phyloP scores from a whole-genome alignment of 176 grass and related monocot species.

The Triticum urartu region DNA sequence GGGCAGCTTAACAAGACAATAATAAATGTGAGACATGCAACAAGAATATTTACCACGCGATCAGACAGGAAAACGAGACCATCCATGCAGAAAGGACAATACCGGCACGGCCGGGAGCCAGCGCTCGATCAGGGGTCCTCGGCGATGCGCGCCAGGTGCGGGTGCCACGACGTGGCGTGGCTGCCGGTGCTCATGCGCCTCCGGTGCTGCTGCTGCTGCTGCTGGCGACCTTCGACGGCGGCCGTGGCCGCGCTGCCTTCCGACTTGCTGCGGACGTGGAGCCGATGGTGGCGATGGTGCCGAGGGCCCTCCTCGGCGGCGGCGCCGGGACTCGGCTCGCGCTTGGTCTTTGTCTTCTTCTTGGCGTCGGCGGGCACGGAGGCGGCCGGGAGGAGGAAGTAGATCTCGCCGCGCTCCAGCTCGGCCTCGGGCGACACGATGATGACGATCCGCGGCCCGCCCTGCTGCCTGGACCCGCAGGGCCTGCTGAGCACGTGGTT shows the following conservation, averaged over 20 bases:
- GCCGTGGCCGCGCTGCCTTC: slow-evolving; percentile 21
- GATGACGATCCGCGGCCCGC: slow-evolving; percentile 47
- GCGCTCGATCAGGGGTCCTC: slow-evolving; percentile 51
- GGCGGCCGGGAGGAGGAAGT: slow-evolving; percentile 71
- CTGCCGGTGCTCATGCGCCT: slow-evolving; percentile 51
- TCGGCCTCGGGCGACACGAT: slow-evolving; percentile 72
- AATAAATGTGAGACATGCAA: neutral
- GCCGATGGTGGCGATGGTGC: neutral
- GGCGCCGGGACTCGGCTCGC: neutral
- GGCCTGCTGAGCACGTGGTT: slow-evolving; percentile 70
- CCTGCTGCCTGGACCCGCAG: slow-evolving; percentile 40
- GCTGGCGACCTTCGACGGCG: neutral
- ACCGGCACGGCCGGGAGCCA: neutral
- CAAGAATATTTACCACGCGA: neutral
- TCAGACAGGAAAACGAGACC: neutral
- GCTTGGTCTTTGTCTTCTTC: slow-evolving; percentile 6
- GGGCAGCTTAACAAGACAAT: neutral
- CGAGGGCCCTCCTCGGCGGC: neutral
- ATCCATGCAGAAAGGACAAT: neutral
- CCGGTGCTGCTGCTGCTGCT: slow-evolving; percentile 46
- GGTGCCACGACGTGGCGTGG: slow-evolving; percentile 59
- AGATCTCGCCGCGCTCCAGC: slow-evolving; percentile 79
- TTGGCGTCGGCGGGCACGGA: slow-evolving; percentile 54
- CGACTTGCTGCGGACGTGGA: slow-evolving; percentile 38
- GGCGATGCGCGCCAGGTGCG: slow-evolving; percentile 73